Percentiles rank a stretch among this genome's conserved stretches.
These are phyloP conservation scores for Gentiana macrophylla DNA, from an alignment of 257 asterid species.

Conservation along the genomic window DNA sequence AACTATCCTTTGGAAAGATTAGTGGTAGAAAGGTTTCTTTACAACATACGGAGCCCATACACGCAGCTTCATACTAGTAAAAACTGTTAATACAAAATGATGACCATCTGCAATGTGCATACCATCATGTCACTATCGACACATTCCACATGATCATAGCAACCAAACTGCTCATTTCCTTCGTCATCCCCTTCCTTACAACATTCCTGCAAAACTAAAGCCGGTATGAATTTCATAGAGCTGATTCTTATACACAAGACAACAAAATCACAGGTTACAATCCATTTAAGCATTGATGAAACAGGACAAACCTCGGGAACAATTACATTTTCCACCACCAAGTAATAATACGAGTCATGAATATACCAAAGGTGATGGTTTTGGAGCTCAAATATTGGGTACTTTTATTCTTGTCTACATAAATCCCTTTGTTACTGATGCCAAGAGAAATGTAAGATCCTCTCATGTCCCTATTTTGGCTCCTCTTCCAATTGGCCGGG, in stretches of 20 bases:
- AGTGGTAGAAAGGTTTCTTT: too few relatives aligned
- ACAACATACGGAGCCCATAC: too few relatives aligned
- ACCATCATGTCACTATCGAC: conserved; percentile 46
- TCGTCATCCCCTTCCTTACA: conserved; percentile 22
- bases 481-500: conserved; percentile 74
- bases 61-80: too few relatives aligned
- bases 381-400: conserved; percentile 75
- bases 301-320: too few relatives aligned
- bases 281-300: too few relatives aligned
- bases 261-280: too few relatives aligned
- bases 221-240: too few relatives aligned
- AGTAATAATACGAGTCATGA: conserved; percentile 48
- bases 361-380: conserved; percentile 68
- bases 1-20: too few relatives aligned
- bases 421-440: conserved; percentile 74
- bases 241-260: too few relatives aligned
- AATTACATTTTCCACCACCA: conserved; percentile 49
- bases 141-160: conserved; percentile 27
- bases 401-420: conserved; percentile 74
- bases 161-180: conserved; percentile 26
- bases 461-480: conserved; percentile 83
- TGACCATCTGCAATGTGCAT: conserved; percentile 14
- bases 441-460: conserved; percentile 77
- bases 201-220: too few relatives aligned
- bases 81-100: too few relatives aligned